phyloP scores from a whole-genome alignment of 495 filamentous ascomycete genomes.

The Podospora comata region DNA sequence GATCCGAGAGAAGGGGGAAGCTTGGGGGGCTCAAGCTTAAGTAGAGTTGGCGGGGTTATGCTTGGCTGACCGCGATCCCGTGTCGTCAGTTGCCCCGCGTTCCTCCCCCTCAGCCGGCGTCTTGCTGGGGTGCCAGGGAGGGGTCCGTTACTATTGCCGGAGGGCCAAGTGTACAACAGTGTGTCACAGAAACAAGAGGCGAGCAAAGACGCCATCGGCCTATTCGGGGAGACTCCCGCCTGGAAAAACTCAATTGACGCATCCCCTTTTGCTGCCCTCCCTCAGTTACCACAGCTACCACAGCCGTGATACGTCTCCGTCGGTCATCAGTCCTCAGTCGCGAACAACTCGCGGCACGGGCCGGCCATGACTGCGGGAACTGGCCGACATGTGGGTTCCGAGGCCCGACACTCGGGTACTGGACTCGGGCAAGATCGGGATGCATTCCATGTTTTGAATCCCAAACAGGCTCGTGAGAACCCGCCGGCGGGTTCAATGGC shows the following conservation, averaged over 20 bases:
- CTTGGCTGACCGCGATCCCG: neutral
- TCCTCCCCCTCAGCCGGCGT: neutral
- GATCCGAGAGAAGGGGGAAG: neutral
- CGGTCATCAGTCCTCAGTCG: neutral
- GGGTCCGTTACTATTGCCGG: slow-evolving; percentile 4
- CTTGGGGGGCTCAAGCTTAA: slow-evolving; percentile 2
- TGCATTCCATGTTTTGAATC: slow-evolving; percentile 9
- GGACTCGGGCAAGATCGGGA: slow-evolving; percentile 28
- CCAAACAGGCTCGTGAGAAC: slow-evolving; percentile 12
- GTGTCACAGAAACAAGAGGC: slow-evolving; percentile 2
- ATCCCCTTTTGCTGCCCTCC: neutral
- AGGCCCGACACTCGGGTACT: slow-evolving; percentile 28
- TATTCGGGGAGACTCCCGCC: neutral
- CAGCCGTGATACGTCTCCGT: neutral
- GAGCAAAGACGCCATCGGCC: slow-evolving; percentile 1
- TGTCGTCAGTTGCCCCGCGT: neutral
- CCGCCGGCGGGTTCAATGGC: slow-evolving; percentile 1
- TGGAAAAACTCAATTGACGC: neutral
- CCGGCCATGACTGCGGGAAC: neutral
- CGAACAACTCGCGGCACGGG: no score
- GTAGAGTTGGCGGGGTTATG: slow-evolving; percentile 12
- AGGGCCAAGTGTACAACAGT: neutral
- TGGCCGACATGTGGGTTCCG: slow-evolving; percentile 24
- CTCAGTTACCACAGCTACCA: neutral
- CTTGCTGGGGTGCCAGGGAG: slow-evolving; percentile 4